A percentile compares a stretch with the other conserved stretches of the same genome.
Conservation (phyloP, 352 stramenopile genomes). For the Phytopythium ostracodes region DNA sequence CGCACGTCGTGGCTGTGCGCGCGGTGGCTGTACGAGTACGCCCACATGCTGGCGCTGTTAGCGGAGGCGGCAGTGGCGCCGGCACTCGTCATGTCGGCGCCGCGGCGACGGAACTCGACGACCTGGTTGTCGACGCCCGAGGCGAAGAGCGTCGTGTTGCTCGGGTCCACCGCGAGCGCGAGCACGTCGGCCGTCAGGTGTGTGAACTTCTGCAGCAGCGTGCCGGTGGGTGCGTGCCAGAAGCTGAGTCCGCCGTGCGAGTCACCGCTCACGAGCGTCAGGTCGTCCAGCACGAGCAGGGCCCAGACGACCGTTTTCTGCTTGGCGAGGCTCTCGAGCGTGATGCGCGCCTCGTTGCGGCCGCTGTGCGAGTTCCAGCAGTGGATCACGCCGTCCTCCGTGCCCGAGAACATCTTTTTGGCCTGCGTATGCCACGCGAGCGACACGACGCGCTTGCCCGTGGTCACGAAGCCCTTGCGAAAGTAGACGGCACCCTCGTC, state of each 20-base stretch:
- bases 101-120: constrained; percentile 68
- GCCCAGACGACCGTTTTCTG: constrained; percentile 88
- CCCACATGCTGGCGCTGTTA: constrained; percentile 46
- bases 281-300: constrained; percentile 84
- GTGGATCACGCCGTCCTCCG: constrained; percentile 84
- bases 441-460: constrained; percentile 71
- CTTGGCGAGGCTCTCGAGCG: constrained; percentile 72
- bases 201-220: constrained; percentile 90
- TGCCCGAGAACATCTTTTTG: constrained; percentile 84
- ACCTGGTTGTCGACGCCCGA: constrained; percentile 94
- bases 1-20: constrained; percentile 90
- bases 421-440: constrained; percentile 70
- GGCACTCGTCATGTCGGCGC: not conserved
- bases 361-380: constrained; percentile 78
- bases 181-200: constrained; percentile 91
- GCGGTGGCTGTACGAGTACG: constrained; percentile 86
- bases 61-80: constrained; percentile 7
- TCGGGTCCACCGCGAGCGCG: constrained; percentile 72
- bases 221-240: constrained; percentile 90
- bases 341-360: constrained; percentile 83
- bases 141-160: constrained; percentile 89
- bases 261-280: constrained; percentile 91
- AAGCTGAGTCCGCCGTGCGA: constrained; percentile 92
- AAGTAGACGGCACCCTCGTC: constrained; percentile 72
- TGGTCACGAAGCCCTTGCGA: constrained; percentile 77